phyloP scores from a whole-genome alignment of 495 filamentous ascomycete genomes.

The Trichoderma orchidacearum region DNA sequence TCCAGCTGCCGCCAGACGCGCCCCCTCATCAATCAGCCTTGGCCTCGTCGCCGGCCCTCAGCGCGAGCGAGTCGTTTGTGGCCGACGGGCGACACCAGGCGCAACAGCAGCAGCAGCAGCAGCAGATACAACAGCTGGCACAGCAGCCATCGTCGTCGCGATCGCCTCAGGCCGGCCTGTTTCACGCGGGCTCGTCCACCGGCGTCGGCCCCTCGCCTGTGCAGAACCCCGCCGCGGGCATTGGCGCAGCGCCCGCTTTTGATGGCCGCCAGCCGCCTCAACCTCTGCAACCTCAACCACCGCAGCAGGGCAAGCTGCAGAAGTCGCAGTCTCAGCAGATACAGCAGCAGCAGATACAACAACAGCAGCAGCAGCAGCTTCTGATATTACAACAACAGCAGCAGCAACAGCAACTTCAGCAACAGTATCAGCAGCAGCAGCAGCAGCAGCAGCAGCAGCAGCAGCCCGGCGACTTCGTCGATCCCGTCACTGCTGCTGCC shows the following conservation, averaged over 20 bases:
- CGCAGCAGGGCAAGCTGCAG: too few relatives aligned
- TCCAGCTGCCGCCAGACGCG: conserved; percentile 9
- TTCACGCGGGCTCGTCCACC: conserved; percentile 16
- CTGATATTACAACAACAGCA: conserved; percentile 6
- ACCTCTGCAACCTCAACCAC: too few relatives aligned
- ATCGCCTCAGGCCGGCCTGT: conserved; percentile 8
- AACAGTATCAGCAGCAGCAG: conserved; percentile 19
- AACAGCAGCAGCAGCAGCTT: conserved; percentile 14
- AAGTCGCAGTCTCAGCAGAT: not conserved
- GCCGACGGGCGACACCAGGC: conserved; percentile 15
- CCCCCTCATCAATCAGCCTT: conserved; percentile 27
- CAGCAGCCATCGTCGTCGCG: conserved; percentile 5
- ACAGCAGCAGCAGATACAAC: conserved; percentile 6
- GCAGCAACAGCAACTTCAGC: conserved; percentile 11
- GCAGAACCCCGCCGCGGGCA: conserved; percentile 21
- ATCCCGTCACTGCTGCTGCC: conserved; percentile 12
- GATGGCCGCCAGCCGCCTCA: conserved; percentile 13
- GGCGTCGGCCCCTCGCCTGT: conserved; percentile 8
- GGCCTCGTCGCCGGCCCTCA: conserved; percentile 16
- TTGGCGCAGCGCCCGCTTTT: conserved; percentile 5
- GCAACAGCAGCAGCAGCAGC: conserved; percentile 3
- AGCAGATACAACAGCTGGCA: conserved; percentile 5
- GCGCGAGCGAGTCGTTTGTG: conserved; percentile 32
- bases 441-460: conserved; percentile 9
- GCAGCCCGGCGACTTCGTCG: conserved; percentile 18